Percentiles rank a stretch among this genome's conserved stretches.
Conservation (phyloP, 1,284 basidiomycete species). For the Ceratobasidium sp. region DNA sequence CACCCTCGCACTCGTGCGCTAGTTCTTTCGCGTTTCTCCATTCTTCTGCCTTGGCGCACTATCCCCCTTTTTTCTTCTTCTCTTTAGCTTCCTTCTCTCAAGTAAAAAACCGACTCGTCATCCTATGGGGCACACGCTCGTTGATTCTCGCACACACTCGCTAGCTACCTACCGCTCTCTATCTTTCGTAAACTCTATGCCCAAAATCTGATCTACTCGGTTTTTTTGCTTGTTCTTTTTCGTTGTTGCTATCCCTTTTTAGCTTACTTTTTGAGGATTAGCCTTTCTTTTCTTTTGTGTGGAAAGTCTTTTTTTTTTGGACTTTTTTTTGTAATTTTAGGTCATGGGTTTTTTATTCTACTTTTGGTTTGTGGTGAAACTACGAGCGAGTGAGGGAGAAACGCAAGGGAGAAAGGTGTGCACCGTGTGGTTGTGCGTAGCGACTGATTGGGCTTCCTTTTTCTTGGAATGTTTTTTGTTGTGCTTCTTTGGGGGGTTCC, state of each 20-base stretch:
- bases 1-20: constrained; percentile 32
- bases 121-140: constrained; percentile 33
- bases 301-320: neutral
- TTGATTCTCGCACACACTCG: constrained; percentile 5
- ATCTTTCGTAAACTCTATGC: constrained; percentile 14
- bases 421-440: neutral
- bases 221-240: neutral
- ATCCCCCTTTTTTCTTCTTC: neutral
- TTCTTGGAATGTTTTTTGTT: neutral
- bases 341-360: neutral
- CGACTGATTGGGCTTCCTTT: constrained; percentile 4
- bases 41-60: neutral
- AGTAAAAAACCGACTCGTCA: neutral
- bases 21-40: neutral
- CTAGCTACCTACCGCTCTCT: constrained; percentile 20
- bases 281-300: neutral
- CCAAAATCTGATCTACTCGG: constrained; percentile 4
- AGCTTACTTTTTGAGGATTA: no score
- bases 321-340: neutral
- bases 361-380: no score
- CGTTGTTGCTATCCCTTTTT: neutral
- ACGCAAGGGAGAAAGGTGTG: neutral
- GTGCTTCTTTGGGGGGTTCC: neutral
- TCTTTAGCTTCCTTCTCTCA: neutral
- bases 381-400: no score